Base-by-base conservation (phyloP, 2,329 filamentous ascomycete genomes). In the Ophiostoma quercus region DNA sequence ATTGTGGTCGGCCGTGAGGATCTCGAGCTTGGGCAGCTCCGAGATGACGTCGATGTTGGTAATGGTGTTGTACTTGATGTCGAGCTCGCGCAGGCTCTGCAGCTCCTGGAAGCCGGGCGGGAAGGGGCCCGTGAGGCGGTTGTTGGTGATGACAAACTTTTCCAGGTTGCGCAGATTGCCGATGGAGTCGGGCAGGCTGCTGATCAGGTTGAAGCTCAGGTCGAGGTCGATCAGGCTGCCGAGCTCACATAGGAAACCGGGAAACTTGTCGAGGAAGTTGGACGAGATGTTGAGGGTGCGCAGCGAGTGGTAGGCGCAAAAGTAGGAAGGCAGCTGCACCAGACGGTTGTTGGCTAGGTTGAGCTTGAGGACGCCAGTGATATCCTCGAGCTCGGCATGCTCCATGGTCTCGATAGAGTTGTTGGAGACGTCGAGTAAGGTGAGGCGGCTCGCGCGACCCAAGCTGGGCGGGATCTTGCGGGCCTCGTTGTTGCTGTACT, bases 301-400 rank as follows among this genome's bases (percentile, higher is more conserved):
- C 72, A 99, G 82, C 5, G 88, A 85, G 72, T 87, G 88, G 78
- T 96, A 99, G 25, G 87, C 85, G 29, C 88, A 90, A 78, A 99
- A 97, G 75, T 94, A 95, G 1, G 85, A 79, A 0, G 95, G 95
- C 1, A 99, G 82, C 68, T 85, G 84, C 41, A 88, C 91, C 25
- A 99, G 82, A 71, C 92, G 90, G 78, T 99, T 99, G 80, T 98
- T 99, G 72, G 94, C 92, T 74, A 99, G 82, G 76, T 95, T 97
- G 75, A 99, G 85, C 78, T 94, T 97, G 71, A 97, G 85, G 51
- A 99, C 82, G 29, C 90, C 89, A 25, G 85, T 85, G 16, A 98
- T 81, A 68, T 87, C 87, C 73, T 92, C 85, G 54, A 99, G 84
- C 70, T 95, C 90, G 3, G 92, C 92, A 75, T 94, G 88, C 68